These are phyloP conservation scores for Tricladium varicosporioides DNA, from an alignment of 2,329 filamentous ascomycete species.

Conservation along the genomic window DNA sequence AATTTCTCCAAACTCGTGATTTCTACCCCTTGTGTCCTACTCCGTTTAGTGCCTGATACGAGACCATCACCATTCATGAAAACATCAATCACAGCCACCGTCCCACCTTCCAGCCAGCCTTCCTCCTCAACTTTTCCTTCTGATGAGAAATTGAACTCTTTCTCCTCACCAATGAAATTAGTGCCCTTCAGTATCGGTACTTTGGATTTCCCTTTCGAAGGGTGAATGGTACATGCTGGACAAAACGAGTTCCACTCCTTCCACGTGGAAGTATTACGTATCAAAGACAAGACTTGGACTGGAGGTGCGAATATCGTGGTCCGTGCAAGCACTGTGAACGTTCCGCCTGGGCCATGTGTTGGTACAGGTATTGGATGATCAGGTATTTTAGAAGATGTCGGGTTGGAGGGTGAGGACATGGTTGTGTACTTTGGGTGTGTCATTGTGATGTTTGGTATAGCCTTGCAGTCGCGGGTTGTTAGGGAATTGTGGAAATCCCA, in stretches of 20 bases:
- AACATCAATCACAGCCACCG: slow-evolving; percentile 16
- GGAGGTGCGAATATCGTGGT: slow-evolving; percentile 19
- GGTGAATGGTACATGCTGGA: slow-evolving; percentile 53
- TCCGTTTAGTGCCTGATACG: slow-evolving; percentile 10
- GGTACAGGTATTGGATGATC: slow-evolving; percentile 20
- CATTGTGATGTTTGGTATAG: neutral
- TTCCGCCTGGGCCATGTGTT: slow-evolving; percentile 20
- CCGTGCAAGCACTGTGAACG: slow-evolving; percentile 22
- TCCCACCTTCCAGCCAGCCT: slow-evolving; percentile 21
- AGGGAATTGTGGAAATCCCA: no score
- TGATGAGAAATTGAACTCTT: no score
- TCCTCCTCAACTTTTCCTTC: slow-evolving; percentile 1
- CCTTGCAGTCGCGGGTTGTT: no score
- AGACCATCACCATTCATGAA: slow-evolving; percentile 25
- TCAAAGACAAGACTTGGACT: slow-evolving; percentile 14
- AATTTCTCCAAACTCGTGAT: slow-evolving; percentile 16
- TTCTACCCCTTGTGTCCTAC: slow-evolving; percentile 14
- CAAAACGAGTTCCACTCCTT: slow-evolving; percentile 51
- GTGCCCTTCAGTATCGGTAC: neutral
- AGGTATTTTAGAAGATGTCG: slow-evolving; percentile 14
- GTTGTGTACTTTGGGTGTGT: neutral
- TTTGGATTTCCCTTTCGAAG: slow-evolving; percentile 45
- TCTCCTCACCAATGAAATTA: no score
- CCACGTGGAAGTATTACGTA: slow-evolving; percentile 26
- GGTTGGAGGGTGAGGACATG: neutral